Percentiles rank a stretch among this genome's conserved stretches.
Evolutionary conservation across 2,329 filamentous ascomycete species (phyloP).

Genomic region (Colletotrichum camelliae): DNA sequence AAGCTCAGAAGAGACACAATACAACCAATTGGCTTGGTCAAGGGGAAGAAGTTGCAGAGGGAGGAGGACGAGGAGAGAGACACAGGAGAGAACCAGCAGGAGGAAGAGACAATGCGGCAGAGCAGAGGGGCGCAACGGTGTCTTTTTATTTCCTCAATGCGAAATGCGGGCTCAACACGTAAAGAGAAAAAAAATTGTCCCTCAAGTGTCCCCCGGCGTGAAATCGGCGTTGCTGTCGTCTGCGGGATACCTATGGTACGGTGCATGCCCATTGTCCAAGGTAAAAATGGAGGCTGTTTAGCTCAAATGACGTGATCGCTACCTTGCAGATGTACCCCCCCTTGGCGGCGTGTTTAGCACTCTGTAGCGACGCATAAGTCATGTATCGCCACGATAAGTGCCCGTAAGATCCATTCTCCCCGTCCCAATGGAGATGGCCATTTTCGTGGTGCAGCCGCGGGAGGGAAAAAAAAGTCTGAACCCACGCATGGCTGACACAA

Average conservation of each 20-base stretch:
- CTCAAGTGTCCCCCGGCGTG: slow-evolving; percentile 12
- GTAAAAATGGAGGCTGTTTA: slow-evolving; percentile 24
- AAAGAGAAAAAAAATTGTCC: neutral
- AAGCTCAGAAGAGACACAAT: neutral
- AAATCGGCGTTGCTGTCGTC: slow-evolving; percentile 13
- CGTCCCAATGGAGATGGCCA: neutral
- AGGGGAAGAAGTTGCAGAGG: neutral
- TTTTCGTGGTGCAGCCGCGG: neutral
- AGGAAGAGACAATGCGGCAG: neutral
- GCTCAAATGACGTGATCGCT: slow-evolving; percentile 29
- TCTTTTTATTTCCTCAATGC: slow-evolving; percentile 16
- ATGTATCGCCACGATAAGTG: slow-evolving; percentile 21
- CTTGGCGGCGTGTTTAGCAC: slow-evolving; percentile 3
- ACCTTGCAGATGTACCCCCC: slow-evolving; percentile 21
- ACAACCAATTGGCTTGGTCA: slow-evolving; percentile 14
- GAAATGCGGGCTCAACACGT: slow-evolving; percentile 8
- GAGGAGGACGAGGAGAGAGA: neutral
- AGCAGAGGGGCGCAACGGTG: slow-evolving; percentile 8
- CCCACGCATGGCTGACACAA: slow-evolving; percentile 11
- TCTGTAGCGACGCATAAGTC: slow-evolving; percentile 14
- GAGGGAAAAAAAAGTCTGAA: neutral
- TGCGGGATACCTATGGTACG: neutral
- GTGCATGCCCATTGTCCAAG: slow-evolving; percentile 6
- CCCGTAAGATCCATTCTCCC: slow-evolving; percentile 4
- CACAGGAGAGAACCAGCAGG: neutral